These are phyloP conservation scores for Candida pseudofarinosa DNA, from an alignment of 805 yeast species.

Conservation along the genomic window DNA sequence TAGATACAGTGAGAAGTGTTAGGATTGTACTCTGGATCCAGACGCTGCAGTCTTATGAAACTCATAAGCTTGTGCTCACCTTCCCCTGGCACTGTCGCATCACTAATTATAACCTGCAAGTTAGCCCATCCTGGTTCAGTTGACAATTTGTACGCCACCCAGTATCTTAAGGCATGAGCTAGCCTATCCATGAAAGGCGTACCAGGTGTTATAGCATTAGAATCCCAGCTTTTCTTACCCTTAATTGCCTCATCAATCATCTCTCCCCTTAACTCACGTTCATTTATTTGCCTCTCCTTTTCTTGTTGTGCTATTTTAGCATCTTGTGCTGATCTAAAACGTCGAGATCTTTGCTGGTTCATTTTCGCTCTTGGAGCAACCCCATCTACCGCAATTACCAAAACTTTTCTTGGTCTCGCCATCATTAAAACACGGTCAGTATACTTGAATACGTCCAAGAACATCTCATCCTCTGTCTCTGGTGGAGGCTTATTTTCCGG, in stretches of 20 bases:
- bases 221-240: conserved; percentile 83
- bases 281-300: conserved; percentile 54
- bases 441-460: conserved; percentile 85
- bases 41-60: conserved; percentile 84
- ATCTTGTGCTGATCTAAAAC: conserved; percentile 89
- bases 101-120: conserved; percentile 85
- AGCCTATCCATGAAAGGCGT: conserved; percentile 95
- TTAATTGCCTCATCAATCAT: conserved; percentile 70
- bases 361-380: conserved; percentile 98
- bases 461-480: conserved; percentile 91
- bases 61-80: conserved; percentile 99
- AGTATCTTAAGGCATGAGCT: conserved; percentile 78
- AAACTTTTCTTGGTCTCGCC: conserved; percentile 92
- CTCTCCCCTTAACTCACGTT: conserved; percentile 64
- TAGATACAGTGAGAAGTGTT: conserved; percentile 95
- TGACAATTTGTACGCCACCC: conserved; percentile 86
- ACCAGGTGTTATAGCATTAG: conserved; percentile 97
- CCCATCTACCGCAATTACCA: conserved; percentile 97
- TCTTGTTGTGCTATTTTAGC: conserved; percentile 77
- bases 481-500: conserved; percentile 97
- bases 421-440: conserved; percentile 87
- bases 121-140: conserved; percentile 92
- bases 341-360: conserved; percentile 94
- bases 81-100: conserved; percentile 98
- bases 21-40: conserved; percentile 83